Percentiles rank a stretch among this genome's conserved stretches.
Conservation (phyloP, 169 alveolate genomes). For the Cryptosporidium muris region DNA sequence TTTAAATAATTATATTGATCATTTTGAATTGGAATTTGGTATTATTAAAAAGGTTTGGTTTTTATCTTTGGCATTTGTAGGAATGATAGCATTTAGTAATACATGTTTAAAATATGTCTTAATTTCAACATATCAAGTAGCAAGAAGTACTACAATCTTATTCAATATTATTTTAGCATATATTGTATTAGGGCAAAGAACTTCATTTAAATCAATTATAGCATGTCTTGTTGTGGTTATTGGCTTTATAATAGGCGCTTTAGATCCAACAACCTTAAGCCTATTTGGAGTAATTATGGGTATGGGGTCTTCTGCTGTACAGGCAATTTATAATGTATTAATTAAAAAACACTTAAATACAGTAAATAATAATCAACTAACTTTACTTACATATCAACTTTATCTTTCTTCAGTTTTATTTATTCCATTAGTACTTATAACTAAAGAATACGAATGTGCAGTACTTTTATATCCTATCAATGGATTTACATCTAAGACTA, state of each 20-base stretch:
- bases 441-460: constrained; percentile 38
- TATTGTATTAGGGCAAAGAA: constrained; percentile 42
- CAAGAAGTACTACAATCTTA: constrained; percentile 73
- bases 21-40: constrained; percentile 3
- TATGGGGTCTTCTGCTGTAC: constrained; percentile 67
- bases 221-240: constrained; percentile 71
- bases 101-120: constrained; percentile 69
- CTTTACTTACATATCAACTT: constrained; percentile 22
- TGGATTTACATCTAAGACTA: neutral
- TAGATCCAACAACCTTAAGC: constrained; percentile 55
- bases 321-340: constrained; percentile 72
- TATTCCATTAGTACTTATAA: constrained; percentile 34
- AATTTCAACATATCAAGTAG: constrained; percentile 76
- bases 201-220: neutral
- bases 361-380: constrained; percentile 6
- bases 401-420: constrained; percentile 41
- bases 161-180: constrained; percentile 61
- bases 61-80: constrained; percentile 56
- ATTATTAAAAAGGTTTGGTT: constrained; percentile 16
- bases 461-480: neutral
- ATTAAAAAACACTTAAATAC: constrained; percentile 49
- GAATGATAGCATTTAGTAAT: constrained; percentile 72
- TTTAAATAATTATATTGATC: neutral
- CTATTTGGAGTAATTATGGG: constrained; percentile 70
- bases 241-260: constrained; percentile 73